Conservation (phyloP, 140 eudicot genomes). For the Stevia rebaudiana region DNA sequence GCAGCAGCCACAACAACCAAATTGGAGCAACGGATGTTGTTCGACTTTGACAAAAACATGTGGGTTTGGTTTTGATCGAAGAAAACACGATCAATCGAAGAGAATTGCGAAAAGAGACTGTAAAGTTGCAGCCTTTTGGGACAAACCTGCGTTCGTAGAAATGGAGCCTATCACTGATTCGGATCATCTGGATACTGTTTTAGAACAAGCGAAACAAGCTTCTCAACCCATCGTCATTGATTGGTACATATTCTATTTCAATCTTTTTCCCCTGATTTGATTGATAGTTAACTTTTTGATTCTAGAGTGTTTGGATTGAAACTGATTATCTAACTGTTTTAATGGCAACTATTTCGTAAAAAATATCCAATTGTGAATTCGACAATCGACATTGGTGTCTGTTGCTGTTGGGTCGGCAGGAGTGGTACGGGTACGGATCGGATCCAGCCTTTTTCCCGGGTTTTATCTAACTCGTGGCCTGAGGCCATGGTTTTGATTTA, state of each 20-base stretch:
- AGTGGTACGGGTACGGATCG: too few relatives aligned
- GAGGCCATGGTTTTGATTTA: too few relatives aligned
- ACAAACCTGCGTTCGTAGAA: conserved; percentile 55
- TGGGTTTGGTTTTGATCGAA: conserved; percentile 50
- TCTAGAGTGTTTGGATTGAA: not conserved
- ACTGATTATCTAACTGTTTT: not conserved
- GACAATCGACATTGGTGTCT: not conserved
- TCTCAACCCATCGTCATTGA: conserved; percentile 76
- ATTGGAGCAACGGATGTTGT: conserved; percentile 35
- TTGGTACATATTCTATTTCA: conserved; percentile 40
- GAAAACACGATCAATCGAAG: conserved; percentile 34
- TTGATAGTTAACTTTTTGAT: not conserved
- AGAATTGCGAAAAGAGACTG: conserved; percentile 40
- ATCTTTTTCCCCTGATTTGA: not conserved
- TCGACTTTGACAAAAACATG: conserved; percentile 29
- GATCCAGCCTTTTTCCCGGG: too few relatives aligned
- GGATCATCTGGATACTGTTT: conserved; percentile 64
- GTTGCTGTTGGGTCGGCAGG: too few relatives aligned
- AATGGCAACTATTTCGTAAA: too few relatives aligned
- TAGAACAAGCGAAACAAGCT: conserved; percentile 46
- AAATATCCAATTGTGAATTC: not conserved
- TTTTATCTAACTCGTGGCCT: too few relatives aligned
- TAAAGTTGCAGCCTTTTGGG: conserved; percentile 56
- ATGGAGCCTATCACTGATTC: conserved; percentile 66
- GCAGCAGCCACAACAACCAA: conserved; percentile 33